Conservation (phyloP, 257 asterid species). For the Salvia miltiorrhiza region DNA sequence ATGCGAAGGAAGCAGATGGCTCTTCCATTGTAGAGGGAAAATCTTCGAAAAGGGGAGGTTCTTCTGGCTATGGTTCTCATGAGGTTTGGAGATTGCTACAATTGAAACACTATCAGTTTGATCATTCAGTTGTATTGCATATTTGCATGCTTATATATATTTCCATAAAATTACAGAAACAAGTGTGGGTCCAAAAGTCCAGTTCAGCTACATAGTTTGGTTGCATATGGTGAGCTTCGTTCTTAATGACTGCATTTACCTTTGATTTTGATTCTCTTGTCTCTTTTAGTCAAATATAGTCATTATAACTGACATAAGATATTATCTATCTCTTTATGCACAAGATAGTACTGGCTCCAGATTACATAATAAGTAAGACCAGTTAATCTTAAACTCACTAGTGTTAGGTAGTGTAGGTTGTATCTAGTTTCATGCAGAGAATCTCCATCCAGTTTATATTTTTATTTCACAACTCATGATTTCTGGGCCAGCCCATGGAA, state of each 20-base stretch:
- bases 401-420: background rate
- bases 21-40: conserved; percentile 58
- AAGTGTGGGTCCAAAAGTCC: conserved; percentile 97
- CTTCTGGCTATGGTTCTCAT: conserved; percentile 51
- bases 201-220: conserved; percentile 66
- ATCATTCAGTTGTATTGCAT: conserved; percentile 7
- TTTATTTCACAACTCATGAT: background rate
- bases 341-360: conserved; percentile 2
- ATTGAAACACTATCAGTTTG: background rate
- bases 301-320: background rate
- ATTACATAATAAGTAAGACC: background rate
- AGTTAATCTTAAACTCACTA: background rate
- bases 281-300: background rate
- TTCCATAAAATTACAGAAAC: conserved; percentile 56
- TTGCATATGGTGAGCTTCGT: conserved; percentile 49
- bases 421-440: background rate
- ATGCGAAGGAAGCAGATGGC: conserved; percentile 57
- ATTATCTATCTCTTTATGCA: background rate
- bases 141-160: conserved; percentile 2
- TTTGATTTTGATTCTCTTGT: conserved; percentile 14
- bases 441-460: background rate
- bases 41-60: conserved; percentile 61
- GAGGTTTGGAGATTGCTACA: conserved; percentile 52
- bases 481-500: background rate
- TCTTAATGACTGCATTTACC: conserved; percentile 5